These are phyloP conservation scores for Tulasnella sp. DNA, from an alignment of 768 basidiomycete species.

Conservation along the genomic window DNA sequence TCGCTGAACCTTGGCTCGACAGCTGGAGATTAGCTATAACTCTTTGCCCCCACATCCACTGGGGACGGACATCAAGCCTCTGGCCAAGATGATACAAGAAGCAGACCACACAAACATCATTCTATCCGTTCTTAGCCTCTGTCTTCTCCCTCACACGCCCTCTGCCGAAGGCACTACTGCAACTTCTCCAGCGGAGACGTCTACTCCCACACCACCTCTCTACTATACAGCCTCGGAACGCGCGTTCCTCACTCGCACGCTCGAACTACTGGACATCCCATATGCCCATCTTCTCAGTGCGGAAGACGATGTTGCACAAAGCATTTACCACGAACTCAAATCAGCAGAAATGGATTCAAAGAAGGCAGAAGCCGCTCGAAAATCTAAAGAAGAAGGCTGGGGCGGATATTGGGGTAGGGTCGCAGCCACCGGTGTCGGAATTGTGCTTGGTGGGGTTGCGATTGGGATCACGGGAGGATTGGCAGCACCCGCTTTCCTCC, in stretches of 20 bases:
- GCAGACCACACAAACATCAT: not conserved
- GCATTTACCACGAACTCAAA: slow-evolving; percentile 19
- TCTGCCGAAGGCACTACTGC: not conserved
- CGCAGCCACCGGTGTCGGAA: slow-evolving; percentile 30
- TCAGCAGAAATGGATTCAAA: slow-evolving; percentile 22
- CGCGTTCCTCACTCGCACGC: slow-evolving; percentile 14
- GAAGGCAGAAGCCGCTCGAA: slow-evolving; percentile 23
- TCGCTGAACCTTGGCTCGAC: not conserved
- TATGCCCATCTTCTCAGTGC: slow-evolving; percentile 14
- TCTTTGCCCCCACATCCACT: not conserved
- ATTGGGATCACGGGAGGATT: slow-evolving; percentile 32
- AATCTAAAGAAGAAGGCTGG: slow-evolving; percentile 29
- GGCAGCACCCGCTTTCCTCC: slow-evolving; percentile 32
- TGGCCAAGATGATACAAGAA: not conserved
- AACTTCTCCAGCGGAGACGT: too few relatives aligned
- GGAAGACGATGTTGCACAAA: slow-evolving; percentile 17
- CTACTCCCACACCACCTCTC: not conserved
- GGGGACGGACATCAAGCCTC: not conserved
- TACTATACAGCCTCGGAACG: slow-evolving; percentile 19
- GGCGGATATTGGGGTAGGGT: slow-evolving; percentile 28
- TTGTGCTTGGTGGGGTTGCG: slow-evolving; percentile 29
- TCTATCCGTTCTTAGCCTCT: slow-evolving; percentile 6
- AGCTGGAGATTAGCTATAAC: not conserved
- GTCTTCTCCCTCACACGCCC: not conserved
- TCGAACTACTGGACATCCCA: slow-evolving; percentile 19